Evolutionary conservation across 768 basidiomycete species (phyloP), one percentile per base, ranked within the genome.

Genomic region (Pseudohyphozyma bogoriensis): DNA sequence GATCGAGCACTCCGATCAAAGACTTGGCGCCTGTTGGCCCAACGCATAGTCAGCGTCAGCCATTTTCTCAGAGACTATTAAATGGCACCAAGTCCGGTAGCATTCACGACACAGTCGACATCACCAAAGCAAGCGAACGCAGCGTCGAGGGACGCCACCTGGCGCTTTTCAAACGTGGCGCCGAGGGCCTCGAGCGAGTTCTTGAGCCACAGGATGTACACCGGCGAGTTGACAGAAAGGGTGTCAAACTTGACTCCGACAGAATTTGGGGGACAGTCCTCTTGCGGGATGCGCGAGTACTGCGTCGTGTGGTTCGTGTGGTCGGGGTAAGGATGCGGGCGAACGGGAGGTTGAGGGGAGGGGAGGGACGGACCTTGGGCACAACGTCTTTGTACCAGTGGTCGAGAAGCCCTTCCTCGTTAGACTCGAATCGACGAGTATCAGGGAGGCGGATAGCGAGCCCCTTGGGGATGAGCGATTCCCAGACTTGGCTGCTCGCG

Each of bases 1-100:
- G 77, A 72, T 95, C 91, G 69, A 90, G 84, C 3, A 92, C 82
- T 8, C 89, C 90, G 16, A 86, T 81, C 45, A 93, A 77, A 35
- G 81, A 82, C 52, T 81, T 78, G 12, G 89, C 82, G 8, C 45
- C 45, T 46, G 12, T 28, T 5, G 5, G 18, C 32, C 9, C 44
- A 33, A 46, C 5, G 24, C 4, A 11, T 22, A 28, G 28, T 46
- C 4, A n/a, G n/a, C 15, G 22, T 4, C 22, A 9, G 3, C 10
- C 4, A 46, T 4, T 4, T 26, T 24, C 13, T 15, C n/a, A 28
- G 45, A 28, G 45, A 8, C 10, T 3, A n/a, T 15, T 11, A 26
- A 2, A 28, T 32, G 52, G 35, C 29, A 61, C 82, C 83, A 11
- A 84, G 75, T 13, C 79, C 78, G 0, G 79, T 77, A 8, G 82